Base-by-base conservation (phyloP, 441 rosid genomes). In the Breynia disticha region DNA sequence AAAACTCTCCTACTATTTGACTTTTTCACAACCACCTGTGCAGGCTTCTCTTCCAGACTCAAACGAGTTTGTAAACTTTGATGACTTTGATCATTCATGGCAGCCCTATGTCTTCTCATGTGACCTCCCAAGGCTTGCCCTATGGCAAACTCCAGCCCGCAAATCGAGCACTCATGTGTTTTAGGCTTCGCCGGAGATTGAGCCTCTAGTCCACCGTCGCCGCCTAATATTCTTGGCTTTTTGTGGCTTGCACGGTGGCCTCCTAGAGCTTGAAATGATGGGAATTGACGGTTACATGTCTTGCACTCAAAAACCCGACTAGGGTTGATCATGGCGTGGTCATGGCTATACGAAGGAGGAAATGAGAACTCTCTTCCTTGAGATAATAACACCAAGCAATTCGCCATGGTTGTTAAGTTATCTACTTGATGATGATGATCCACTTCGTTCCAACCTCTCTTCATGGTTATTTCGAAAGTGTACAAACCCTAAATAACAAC, bases 231-330 rank as follows among this genome's bases (percentile, higher is more conserved):
- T 68, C 72, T 75, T 0, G 89, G 86, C 71, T 82, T 86, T 72
- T 86, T 91, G 79, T 91, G 98, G 63, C 98, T 91, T 0, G 98
- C 97, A 13, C 94, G 77, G 72, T 91, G 98, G 5, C 98, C 98
- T 0, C 98, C 98, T 0, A 91, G 69, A 5, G 98, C 97, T 69
- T 91, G 98, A 54, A 91, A 91, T 4, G 98, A 91, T 1, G 87
- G 75, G 57, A 91, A 91, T 16, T 78, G 78, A 19, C 94, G 70
- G 70, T 75, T 79, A 55, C 98, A 91, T 5, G 96, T 81, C 61
- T 88, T 87, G 72, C 98, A 91, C 82, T 88, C 91, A 55, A 87
- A 86, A 15, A 86, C 87, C 19, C 77, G 76, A 55, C 19, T 41
- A 1, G 73, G 42, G 16, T 19, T 12, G 32, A 16, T 56, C 14